These are phyloP conservation scores for Pseudohyphozyma bogoriensis DNA, from an alignment of 768 basidiomycete genomes.

Conservation along the genomic window DNA sequence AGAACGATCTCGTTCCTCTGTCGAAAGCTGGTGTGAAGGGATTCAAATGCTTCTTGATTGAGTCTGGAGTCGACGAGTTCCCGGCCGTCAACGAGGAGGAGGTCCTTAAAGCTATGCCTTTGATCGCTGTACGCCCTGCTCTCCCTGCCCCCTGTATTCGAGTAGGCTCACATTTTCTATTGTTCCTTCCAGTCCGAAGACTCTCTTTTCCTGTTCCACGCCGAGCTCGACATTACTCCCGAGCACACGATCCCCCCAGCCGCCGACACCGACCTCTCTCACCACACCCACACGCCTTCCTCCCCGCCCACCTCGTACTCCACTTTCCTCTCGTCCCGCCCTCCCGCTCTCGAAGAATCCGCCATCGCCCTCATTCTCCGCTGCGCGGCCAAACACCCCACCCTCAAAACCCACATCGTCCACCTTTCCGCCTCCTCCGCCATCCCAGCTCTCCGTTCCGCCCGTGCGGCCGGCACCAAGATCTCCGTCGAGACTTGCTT, in stretches of 20 bases:
- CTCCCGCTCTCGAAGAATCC: constrained; percentile 62
- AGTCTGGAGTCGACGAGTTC: constrained; percentile 95
- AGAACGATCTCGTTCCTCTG: constrained; percentile 67
- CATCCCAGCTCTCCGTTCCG: constrained; percentile 62
- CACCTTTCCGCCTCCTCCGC: constrained; percentile 82
- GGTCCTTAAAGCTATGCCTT: constrained; percentile 57
- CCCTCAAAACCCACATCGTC: constrained; percentile 80
- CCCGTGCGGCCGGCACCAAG: constrained; percentile 50
- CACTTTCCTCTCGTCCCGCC: constrained; percentile 79
- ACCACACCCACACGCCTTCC: constrained; percentile 7
- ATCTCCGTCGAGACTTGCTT: constrained; percentile 95
- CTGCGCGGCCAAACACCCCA: constrained; percentile 54
- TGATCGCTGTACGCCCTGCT: constrained; percentile 51
- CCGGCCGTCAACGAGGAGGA: constrained; percentile 69
- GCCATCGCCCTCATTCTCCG: constrained; percentile 68
- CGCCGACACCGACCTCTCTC: constrained; percentile 14
- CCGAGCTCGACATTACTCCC: constrained; percentile 52
- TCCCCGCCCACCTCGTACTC: constrained; percentile 54
- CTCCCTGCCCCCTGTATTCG: background rate
- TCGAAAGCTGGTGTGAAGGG: constrained; percentile 75
- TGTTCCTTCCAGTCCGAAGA: constrained; percentile 47
- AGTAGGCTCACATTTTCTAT: background rate
- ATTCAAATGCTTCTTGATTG: constrained; percentile 93
- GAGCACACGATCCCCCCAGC: constrained; percentile 7
- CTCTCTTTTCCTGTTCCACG: constrained; percentile 79